A percentile compares a stretch with the other conserved stretches of the same genome.
phyloP scores from a whole-genome alignment of 768 basidiomycete species.

The Mycena olivaceomarginata region DNA sequence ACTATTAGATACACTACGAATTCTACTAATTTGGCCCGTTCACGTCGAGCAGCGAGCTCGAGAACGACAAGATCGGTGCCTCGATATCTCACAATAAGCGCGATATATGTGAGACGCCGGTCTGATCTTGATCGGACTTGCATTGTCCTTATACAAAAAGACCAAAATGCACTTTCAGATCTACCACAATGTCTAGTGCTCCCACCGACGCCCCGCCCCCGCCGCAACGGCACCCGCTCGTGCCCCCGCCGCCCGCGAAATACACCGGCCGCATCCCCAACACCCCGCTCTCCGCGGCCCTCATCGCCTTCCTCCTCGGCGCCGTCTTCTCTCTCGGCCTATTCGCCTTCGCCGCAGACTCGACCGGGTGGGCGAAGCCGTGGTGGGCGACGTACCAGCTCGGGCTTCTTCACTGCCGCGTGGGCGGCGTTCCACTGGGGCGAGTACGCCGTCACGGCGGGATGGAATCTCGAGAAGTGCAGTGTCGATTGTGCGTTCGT shows the following conservation, averaged over 20 bases:
- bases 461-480: slow-evolving; percentile 95
- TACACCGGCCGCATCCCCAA: slow-evolving; percentile 83
- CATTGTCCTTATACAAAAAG: too few species aligned
- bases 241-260: slow-evolving; percentile 57
- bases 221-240: slow-evolving; percentile 43
- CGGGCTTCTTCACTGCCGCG: slow-evolving; percentile 88
- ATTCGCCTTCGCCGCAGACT: slow-evolving; percentile 63
- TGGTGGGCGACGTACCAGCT: slow-evolving; percentile 87
- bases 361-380: slow-evolving; percentile 61
- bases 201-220: neutral
- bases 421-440: slow-evolving; percentile 95
- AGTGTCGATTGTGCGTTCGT: slow-evolving; percentile 90
- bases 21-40: too few species aligned
- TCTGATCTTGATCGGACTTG: too few species aligned
- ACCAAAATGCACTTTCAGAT: too few species aligned
- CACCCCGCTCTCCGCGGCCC: slow-evolving; percentile 86
- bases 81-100: too few species aligned
- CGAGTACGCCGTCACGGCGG: slow-evolving; percentile 96
- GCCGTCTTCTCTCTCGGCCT: slow-evolving; percentile 75
- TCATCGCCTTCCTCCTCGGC: slow-evolving; percentile 93
- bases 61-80: too few species aligned
- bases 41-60: too few species aligned
- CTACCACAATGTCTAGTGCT: slow-evolving; percentile 6
- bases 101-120: too few species aligned
- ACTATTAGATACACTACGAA: too few species aligned